Evolutionary conservation across 768 basidiomycete species (phyloP).

Genomic region (Amyloporia xantha): DNA sequence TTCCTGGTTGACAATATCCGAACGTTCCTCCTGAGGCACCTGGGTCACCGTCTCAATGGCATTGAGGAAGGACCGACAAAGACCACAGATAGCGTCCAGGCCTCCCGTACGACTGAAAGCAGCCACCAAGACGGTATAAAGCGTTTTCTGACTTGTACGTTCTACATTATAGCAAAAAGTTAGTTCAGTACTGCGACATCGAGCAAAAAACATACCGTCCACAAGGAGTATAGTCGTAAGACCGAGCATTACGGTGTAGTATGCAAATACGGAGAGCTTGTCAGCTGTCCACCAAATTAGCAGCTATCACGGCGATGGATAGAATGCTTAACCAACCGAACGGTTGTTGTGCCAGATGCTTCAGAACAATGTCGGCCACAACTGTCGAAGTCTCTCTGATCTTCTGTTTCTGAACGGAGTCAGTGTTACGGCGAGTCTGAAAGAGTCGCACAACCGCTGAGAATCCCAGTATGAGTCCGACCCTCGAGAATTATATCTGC

Average conservation of each 20-base stretch:
- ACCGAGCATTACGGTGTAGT: slow-evolving; percentile 49
- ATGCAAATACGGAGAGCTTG: slow-evolving; percentile 38
- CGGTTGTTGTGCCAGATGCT: slow-evolving; percentile 52
- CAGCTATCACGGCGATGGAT: neutral
- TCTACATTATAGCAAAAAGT: slow-evolving; percentile 39
- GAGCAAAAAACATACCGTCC: slow-evolving; percentile 41
- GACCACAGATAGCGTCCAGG: slow-evolving; percentile 54
- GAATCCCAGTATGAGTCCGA: neutral
- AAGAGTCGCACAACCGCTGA: slow-evolving; percentile 84
- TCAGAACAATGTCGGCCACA: slow-evolving; percentile 66
- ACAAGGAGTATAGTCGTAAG: slow-evolving; percentile 45
- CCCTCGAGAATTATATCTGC: neutral
- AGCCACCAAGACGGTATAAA: slow-evolving; percentile 79
- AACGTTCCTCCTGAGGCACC: slow-evolving; percentile 48
- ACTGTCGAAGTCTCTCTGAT: slow-evolving; percentile 61
- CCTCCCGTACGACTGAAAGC: slow-evolving; percentile 71
- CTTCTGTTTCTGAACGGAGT: slow-evolving; percentile 69
- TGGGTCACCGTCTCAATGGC: slow-evolving; percentile 50
- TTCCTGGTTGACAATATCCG: slow-evolving; percentile 51
- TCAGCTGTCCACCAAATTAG: slow-evolving; percentile 27
- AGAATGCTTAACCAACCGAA: slow-evolving; percentile 38
- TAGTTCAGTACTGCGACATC: neutral
- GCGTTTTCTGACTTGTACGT: slow-evolving; percentile 59
- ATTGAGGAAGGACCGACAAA: slow-evolving; percentile 47
- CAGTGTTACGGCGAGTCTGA: slow-evolving; percentile 72